Evolutionary conservation across 2,329 filamentous ascomycete genomes (phyloP), one percentile per base, ranked within the genome.

Genomic region (Fusarium xylarioides): DNA sequence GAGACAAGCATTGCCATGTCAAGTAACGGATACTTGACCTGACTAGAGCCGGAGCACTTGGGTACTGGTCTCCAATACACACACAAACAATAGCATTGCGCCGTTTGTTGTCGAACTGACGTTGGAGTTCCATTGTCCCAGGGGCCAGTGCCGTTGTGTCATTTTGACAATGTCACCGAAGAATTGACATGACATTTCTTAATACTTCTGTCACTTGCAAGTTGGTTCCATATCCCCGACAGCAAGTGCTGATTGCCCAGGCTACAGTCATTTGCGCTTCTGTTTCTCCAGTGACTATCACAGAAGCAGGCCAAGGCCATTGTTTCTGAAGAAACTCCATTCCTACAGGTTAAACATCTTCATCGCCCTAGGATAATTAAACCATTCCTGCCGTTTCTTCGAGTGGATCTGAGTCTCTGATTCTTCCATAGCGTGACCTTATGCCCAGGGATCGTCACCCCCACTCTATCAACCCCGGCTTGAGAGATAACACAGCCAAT

Each of bases 401-500:
- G 40, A 58, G 66, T 38, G 46, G 49, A 63, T 65, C 35, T 43
- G 30, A 47, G 37, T 28, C 56, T 70, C 53, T 58, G 49, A 58
- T 58, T 47, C 52, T 49, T 58, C 46, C 52, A 40, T 40, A 57
- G 66, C 68, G 49, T 70, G 47, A 52, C 55, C 61, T 56, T 44
- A 18, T 26, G n/a, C 30, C 15, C 64, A 62, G 30, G 71, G 62
- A 53, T 67, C 62, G 32, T 64, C 55, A 54, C 37, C 64, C 68
- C 74, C 60, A 71, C 66, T 37, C 44, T 40, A 21, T 61, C 16
- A 66, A 60, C 59, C 71, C 60, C 65, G 42, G 64, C 57, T 28
- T 52, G 59, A 32, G 35, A 47, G 47, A 71, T 63, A 49, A 49
- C 38, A 43, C 50, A 42, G 18, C 75, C 75, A 77, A 77, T 77